Conservation (phyloP, 495 filamentous ascomycete genomes). For the Lasiosphaeria miniovina region DNA sequence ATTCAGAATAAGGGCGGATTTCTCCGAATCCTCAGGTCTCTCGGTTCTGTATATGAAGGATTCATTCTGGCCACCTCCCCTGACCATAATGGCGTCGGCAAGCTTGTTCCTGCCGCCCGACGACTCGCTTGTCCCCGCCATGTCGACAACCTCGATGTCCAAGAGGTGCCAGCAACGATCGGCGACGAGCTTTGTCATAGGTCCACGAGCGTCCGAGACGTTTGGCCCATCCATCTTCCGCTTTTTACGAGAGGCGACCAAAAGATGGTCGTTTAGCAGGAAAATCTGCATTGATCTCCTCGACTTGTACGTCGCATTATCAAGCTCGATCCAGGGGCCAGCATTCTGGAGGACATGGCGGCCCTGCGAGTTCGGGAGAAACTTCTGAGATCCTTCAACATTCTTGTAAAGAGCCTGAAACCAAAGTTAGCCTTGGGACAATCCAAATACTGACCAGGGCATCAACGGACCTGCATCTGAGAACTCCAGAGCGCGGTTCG, state of each 20-base stretch:
- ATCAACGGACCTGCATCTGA: constrained; percentile 59
- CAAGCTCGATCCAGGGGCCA: constrained; percentile 88
- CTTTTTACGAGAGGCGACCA: constrained; percentile 88
- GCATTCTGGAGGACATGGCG: constrained; percentile 90
- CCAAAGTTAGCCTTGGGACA: constrained; percentile 2
- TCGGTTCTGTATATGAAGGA: constrained; percentile 90
- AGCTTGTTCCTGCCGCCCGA: constrained; percentile 62
- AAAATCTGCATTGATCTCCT: constrained; percentile 81
- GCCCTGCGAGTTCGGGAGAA: constrained; percentile 83
- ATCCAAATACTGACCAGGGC: background rate
- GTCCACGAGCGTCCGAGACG: constrained; percentile 53
- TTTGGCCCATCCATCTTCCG: constrained; percentile 71
- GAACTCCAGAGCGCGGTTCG: constrained; percentile 93
- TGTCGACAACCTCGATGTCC: constrained; percentile 90
- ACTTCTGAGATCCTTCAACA: constrained; percentile 95
- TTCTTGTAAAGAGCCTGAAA: constrained; percentile 75
- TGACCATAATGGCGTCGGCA: constrained; percentile 83
- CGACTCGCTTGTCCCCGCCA: constrained; percentile 61
- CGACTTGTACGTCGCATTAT: constrained; percentile 94
- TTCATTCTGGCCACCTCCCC: constrained; percentile 73
- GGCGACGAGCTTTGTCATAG: constrained; percentile 77
- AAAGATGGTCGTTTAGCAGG: constrained; percentile 89
- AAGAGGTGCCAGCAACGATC: constrained; percentile 93
- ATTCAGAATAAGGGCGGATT: constrained; percentile 73
- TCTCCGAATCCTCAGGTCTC: constrained; percentile 69